Conservation (phyloP, 2,329 filamentous ascomycete species). For the Elsinoe batatas region DNA sequence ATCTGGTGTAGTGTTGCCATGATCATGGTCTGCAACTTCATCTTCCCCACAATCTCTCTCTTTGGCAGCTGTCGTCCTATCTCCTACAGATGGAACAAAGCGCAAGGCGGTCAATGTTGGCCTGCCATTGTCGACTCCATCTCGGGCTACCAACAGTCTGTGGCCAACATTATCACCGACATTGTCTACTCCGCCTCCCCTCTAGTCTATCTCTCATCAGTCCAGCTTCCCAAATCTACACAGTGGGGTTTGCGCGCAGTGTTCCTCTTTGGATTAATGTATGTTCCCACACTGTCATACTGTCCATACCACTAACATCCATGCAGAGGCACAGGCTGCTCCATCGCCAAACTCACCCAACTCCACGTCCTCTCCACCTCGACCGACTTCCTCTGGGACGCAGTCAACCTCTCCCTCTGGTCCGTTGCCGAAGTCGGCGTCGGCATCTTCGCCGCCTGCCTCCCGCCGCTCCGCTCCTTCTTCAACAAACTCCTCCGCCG, state of each 20-base stretch:
- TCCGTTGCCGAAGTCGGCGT: conserved; percentile 15
- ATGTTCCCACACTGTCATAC: neutral
- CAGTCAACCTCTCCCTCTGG: conserved; percentile 15
- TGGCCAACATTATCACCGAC: conserved; percentile 16
- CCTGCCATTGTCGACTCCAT: conserved; percentile 10
- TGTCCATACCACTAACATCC: neutral
- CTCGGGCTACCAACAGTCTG: conserved; percentile 13
- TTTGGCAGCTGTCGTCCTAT: conserved; percentile 12
- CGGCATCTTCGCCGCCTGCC: conserved; percentile 16
- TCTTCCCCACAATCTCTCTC: conserved; percentile 11
- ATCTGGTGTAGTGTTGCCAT: conserved; percentile 15
- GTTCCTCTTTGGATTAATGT: conserved; percentile 15
- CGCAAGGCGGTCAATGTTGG: conserved; percentile 14
- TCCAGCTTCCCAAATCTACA: conserved; percentile 13
- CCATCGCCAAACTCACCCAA: conserved; percentile 14
- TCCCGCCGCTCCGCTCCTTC: conserved; percentile 15
- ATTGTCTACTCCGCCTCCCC: conserved; percentile 14
- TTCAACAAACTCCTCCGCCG: conserved; percentile 13
- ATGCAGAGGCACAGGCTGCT: conserved; percentile 14
- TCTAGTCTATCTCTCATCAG: conserved; percentile 14
- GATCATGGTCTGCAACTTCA: conserved; percentile 13
- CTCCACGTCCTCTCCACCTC: conserved; percentile 13
- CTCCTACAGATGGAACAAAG: conserved; percentile 14
- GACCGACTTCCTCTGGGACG: conserved; percentile 12
- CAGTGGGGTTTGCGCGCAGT: conserved; percentile 16